A percentile compares a stretch with the other conserved stretches of the same genome.
Evolutionary conservation across 495 filamentous ascomycete genomes (phyloP).

Genomic region (Penicillium soppii): DNA sequence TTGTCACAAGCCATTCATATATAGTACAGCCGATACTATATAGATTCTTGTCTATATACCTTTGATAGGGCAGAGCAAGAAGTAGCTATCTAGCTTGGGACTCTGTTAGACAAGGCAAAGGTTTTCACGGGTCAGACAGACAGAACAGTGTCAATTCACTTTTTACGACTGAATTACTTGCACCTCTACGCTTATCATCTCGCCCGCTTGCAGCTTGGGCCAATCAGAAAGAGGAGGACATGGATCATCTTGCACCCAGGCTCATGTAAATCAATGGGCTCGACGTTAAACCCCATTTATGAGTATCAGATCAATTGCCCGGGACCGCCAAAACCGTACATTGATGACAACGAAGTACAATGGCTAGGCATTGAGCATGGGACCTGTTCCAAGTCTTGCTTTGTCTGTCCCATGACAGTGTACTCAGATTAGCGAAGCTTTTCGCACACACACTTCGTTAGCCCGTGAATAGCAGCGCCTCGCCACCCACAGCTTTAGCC

Average conservation of each 20-base stretch:
- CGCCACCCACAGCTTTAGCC: slow-evolving; percentile 16
- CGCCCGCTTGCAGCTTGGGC: slow-evolving; percentile 11
- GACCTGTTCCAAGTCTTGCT: background rate
- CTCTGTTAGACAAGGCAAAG: slow-evolving; percentile 43
- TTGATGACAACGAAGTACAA: background rate
- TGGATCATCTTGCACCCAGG: slow-evolving; percentile 13
- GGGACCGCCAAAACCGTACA: background rate
- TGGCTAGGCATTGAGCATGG: background rate
- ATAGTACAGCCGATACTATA: slow-evolving; percentile 61
- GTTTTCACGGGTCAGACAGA: slow-evolving; percentile 35
- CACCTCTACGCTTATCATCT: slow-evolving; percentile 22
- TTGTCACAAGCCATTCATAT: slow-evolving; percentile 39
- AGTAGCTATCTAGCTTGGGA: slow-evolving; percentile 52
- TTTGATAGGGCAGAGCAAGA: slow-evolving; percentile 63
- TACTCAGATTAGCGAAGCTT: background rate
- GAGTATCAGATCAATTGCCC: slow-evolving; percentile 1
- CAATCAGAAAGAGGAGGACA: slow-evolving; percentile 1
- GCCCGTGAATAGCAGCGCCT: slow-evolving; percentile 26
- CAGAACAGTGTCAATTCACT: slow-evolving; percentile 43
- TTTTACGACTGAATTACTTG: slow-evolving; percentile 41
- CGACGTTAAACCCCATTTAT: slow-evolving; percentile 7
- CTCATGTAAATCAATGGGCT: slow-evolving; percentile 42
- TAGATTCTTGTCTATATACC: slow-evolving; percentile 67
- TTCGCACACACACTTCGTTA: background rate
- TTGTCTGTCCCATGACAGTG: background rate